A percentile compares a stretch with the other conserved stretches of the same genome.
phyloP scores from a whole-genome alignment of 768 basidiomycete species.

The Auriscalpium vulgare region DNA sequence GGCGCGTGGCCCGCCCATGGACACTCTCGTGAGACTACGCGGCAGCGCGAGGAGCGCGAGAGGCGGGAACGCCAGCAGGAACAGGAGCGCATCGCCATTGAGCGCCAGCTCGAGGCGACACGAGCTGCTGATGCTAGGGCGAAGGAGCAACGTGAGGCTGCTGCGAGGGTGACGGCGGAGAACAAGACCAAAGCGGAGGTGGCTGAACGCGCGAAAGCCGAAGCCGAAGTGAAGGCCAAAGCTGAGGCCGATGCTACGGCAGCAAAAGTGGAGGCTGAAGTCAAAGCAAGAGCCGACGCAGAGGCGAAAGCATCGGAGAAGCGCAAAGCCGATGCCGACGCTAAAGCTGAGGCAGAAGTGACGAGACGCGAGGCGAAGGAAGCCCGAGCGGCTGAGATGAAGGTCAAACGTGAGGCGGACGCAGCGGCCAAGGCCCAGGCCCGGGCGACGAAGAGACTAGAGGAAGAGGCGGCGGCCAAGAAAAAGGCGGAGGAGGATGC shows the following conservation, averaged over 20 bases:
- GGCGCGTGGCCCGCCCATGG: background rate
- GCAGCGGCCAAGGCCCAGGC: background rate
- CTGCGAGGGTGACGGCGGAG: background rate
- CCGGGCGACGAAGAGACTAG: background rate
- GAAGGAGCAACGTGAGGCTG: background rate
- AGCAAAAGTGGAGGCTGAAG: background rate
- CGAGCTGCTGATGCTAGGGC: background rate
- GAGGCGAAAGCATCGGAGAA: background rate
- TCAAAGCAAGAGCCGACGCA: background rate
- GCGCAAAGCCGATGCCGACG: no score
- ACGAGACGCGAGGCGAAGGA: background rate
- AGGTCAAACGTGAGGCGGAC: background rate
- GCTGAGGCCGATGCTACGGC: no score
- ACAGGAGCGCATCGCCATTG: background rate
- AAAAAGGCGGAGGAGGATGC: background rate
- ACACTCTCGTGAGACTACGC: background rate
- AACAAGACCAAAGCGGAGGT: background rate
- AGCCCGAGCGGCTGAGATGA: background rate
- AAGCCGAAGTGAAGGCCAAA: background rate
- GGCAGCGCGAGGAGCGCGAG: background rate
- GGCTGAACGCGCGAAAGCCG: background rate
- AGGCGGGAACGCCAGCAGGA: background rate
- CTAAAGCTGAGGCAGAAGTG: background rate
- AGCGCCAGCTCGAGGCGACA: no score
- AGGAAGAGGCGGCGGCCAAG: background rate